phyloP scores from a whole-genome alignment of 176 grass and related monocot species.

The Poa annua region DNA sequence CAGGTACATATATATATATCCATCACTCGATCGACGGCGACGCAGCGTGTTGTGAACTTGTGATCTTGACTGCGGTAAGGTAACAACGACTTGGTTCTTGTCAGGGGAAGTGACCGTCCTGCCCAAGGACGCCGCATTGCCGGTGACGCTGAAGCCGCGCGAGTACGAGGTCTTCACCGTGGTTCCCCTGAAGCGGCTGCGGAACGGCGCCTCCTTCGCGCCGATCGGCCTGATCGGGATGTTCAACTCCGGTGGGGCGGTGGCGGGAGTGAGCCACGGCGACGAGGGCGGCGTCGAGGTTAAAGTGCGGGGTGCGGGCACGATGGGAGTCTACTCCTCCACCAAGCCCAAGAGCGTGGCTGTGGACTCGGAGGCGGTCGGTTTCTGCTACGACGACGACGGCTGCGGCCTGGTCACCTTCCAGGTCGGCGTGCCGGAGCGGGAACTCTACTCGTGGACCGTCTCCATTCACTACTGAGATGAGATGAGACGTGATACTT shows the following conservation, averaged over 20 bases:
- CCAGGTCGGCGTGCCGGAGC: slow-evolving; percentile 43
- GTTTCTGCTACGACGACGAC: slow-evolving; percentile 60
- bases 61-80: background rate
- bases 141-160: slow-evolving; percentile 65
- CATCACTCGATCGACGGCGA: background rate
- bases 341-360: slow-evolving; percentile 43
- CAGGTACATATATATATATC: slow-evolving; percentile 30
- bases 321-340: slow-evolving; percentile 60
- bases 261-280: slow-evolving; percentile 40
- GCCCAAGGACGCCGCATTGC: slow-evolving; percentile 56
- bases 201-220: slow-evolving; percentile 59
- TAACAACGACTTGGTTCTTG: background rate
- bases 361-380: slow-evolving; percentile 38
- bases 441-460: slow-evolving; percentile 58
- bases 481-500: slow-evolving; percentile 23
- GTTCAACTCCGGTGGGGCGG: slow-evolving; percentile 82
- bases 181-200: slow-evolving; percentile 51
- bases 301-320: slow-evolving; percentile 51
- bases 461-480: slow-evolving; percentile 52
- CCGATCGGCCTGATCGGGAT: slow-evolving; percentile 62
- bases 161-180: slow-evolving; percentile 80
- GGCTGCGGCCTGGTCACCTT: slow-evolving; percentile 47
- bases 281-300: slow-evolving; percentile 28
- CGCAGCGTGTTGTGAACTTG: background rate
- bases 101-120: slow-evolving; percentile 60